These are phyloP conservation scores for Polygonum maritimum DNA, from an alignment of 148 eudicot species.

Conservation along the genomic window DNA sequence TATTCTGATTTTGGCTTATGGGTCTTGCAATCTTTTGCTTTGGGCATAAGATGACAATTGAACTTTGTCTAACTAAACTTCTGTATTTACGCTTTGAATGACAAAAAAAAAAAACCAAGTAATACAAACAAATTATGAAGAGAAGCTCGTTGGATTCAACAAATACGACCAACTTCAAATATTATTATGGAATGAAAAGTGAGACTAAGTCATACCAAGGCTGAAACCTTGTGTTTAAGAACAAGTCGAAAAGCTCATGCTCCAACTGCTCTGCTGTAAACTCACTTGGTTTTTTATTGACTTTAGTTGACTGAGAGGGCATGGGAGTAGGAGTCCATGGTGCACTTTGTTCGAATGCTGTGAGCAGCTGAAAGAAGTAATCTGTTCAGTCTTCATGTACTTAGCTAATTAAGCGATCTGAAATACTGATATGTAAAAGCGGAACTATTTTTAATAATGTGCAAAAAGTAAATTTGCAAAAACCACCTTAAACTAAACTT, in stretches of 20 bases:
- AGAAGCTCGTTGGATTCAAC: not conserved
- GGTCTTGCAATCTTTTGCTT: not conserved
- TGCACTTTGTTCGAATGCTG: conserved; percentile 11
- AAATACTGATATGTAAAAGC: not conserved
- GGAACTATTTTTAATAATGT: too few species aligned
- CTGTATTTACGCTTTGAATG: not conserved
- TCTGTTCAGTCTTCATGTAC: not conserved
- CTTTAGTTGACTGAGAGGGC: conserved; percentile 17
- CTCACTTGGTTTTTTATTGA: conserved; percentile 28
- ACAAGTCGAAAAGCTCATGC: conserved; percentile 28
- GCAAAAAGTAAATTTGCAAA: not conserved
- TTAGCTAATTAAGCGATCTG: not conserved
- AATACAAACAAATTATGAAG: not conserved
- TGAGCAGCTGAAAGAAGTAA: conserved; percentile 13
- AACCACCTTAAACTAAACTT: not conserved
- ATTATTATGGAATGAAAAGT: not conserved
- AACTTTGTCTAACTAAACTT: not conserved
- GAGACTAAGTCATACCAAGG: conserved; percentile 26
- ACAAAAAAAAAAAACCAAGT: not conserved
- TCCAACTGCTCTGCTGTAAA: conserved; percentile 35
- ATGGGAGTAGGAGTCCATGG: conserved; percentile 31
- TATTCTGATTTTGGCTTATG: too few species aligned
- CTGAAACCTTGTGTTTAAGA: conserved; percentile 26
- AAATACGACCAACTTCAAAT: not conserved
- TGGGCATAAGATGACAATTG: not conserved